Percentiles rank a stretch among this genome's conserved stretches.
Evolutionary conservation across 345 rosid species (phyloP).

Genomic region (Salix purpurea): DNA sequence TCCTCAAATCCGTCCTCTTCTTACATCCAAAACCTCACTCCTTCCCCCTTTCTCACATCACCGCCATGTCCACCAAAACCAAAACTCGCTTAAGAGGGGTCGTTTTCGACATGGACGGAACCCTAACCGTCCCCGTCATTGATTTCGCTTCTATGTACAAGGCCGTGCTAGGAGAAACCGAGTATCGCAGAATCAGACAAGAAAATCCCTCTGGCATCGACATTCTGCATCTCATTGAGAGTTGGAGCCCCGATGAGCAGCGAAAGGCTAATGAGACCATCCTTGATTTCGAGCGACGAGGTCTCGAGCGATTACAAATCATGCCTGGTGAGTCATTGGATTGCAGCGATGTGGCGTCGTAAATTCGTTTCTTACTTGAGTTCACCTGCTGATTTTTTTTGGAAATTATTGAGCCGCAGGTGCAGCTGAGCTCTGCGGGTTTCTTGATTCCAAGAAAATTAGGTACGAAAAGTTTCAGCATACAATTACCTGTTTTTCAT

Average conservation of each 20-base stretch:
- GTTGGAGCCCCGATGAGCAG: constrained; percentile 61
- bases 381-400: background rate
- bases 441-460: constrained; percentile 82
- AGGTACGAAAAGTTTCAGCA: constrained; percentile 33
- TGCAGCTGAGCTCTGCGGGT: constrained; percentile 64
- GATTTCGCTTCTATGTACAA: constrained; percentile 88
- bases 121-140: constrained; percentile 85
- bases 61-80: constrained; percentile 17
- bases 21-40: constrained; percentile 5
- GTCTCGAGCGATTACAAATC: constrained; percentile 77
- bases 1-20: constrained; percentile 21
- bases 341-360: background rate
- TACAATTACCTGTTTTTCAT: no score
- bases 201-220: constrained; percentile 78
- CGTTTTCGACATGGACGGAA: constrained; percentile 52
- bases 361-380: no score
- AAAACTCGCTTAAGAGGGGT: constrained; percentile 23
- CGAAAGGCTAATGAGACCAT: constrained; percentile 54
- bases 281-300: constrained; percentile 67
- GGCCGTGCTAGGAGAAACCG: constrained; percentile 74
- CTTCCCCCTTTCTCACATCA: constrained; percentile 4
- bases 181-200: constrained; percentile 57
- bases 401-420: constrained; percentile 42
- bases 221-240: constrained; percentile 72
- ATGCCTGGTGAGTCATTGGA: constrained; percentile 63